Conservation (phyloP, 225 moss, liverwort and hornwort genomes). For the Marchantia paleacea region DNA sequence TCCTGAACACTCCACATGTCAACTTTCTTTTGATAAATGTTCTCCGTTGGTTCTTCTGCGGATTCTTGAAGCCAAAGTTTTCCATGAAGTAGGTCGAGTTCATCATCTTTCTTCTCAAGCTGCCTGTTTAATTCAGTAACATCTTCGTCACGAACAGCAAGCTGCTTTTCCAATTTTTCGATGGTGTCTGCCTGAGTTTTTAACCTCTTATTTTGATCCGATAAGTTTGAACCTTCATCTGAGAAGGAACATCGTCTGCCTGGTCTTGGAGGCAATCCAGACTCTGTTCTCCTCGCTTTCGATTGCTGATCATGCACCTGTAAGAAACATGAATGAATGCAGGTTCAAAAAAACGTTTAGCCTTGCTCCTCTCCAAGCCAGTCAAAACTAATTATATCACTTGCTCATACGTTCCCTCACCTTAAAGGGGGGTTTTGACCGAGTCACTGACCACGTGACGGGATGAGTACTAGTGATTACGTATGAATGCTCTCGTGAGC, state of each 20-base stretch:
- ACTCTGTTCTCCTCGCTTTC: not conserved
- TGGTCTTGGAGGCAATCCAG: constrained; percentile 26
- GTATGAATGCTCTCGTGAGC: no score
- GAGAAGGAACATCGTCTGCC: constrained; percentile 44
- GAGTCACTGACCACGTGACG: no score
- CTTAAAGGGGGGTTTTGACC: no score
- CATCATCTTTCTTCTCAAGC: constrained; percentile 51
- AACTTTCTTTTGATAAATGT: constrained; percentile 24
- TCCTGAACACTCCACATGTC: constrained; percentile 31
- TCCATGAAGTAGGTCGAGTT: constrained; percentile 62
- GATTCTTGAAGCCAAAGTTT: constrained; percentile 56
- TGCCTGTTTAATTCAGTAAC: constrained; percentile 46
- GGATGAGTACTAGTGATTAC: no score
- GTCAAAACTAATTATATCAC: no score
- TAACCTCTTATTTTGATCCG: constrained; percentile 25
- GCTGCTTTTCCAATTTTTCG: constrained; percentile 37
- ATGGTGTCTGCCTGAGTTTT: constrained; percentile 29
- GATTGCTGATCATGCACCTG: constrained; percentile 35
- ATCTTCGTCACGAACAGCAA: constrained; percentile 39
- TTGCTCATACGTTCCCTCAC: no score
- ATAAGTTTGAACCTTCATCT: constrained; percentile 18
- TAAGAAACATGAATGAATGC: not conserved
- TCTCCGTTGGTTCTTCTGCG: constrained; percentile 30
- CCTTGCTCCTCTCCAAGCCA: not conserved
- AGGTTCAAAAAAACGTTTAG: no score